A percentile compares a stretch with the other conserved stretches of the same genome.
phyloP scores from a whole-genome alignment of 2,329 filamentous ascomycete species.

The Tolypocladium album region DNA sequence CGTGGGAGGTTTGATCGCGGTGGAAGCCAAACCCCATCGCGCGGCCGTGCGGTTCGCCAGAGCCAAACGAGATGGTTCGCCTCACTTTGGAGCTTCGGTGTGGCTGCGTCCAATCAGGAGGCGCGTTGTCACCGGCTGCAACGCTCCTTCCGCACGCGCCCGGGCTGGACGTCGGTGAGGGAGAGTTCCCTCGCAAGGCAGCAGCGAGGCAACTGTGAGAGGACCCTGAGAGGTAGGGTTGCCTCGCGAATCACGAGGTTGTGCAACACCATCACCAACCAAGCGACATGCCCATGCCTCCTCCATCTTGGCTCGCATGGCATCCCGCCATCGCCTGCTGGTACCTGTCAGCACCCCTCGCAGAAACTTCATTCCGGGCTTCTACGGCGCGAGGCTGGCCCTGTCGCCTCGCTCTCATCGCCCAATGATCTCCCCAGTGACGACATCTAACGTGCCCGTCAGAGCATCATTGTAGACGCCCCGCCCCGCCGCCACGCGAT shows the following conservation, averaged over 20 bases:
- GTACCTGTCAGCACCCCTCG: neutral
- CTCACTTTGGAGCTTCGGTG: slow-evolving; percentile 6
- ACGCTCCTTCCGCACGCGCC: neutral
- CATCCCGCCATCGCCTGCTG: neutral
- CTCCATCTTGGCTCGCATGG: neutral
- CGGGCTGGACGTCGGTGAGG: neutral
- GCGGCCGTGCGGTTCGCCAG: neutral
- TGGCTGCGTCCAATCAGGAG: slow-evolving; percentile 4
- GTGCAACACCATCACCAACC: neutral
- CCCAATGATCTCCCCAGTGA: neutral
- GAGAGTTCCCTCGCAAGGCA: neutral
- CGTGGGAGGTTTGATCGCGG: neutral
- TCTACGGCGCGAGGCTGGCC: neutral
- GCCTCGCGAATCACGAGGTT: neutral
- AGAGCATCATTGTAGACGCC: neutral
- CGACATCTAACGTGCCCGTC: neutral
- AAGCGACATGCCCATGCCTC: neutral
- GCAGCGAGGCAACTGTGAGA: neutral
- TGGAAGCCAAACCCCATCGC: neutral
- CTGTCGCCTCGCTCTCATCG: neutral
- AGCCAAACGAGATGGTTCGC: neutral
- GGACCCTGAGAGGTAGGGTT: neutral
- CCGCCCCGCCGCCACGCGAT: neutral
- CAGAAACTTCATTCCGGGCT: neutral
- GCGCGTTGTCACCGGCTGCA: neutral